Base-by-base conservation (phyloP, 805 yeast species). In the Teunomyces atbi region DNA sequence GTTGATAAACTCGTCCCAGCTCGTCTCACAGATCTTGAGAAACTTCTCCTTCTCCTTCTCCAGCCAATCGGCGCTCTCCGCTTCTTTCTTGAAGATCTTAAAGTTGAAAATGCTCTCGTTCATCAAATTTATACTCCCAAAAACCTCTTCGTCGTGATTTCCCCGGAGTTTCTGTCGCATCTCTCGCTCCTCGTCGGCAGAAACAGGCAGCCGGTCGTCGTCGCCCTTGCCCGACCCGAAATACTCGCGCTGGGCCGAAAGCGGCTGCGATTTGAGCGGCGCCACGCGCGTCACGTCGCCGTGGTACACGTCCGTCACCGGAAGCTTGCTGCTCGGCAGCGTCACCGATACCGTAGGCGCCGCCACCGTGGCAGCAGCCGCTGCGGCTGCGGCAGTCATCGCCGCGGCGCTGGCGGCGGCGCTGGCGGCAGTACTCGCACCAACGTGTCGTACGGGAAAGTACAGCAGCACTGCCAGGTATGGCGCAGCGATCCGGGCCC, bases 221-320 rank as follows among this genome's bases (percentile, higher is more conserved):
- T 57, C 56, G 13, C 15, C 41, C 33, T 16, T 42, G 13, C 16
- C 38, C 6, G 43, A 43, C 28, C 54, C 63, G 48, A 76, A 76
- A 44, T 59, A 65, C 42, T 68, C 74, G 18, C 67, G 58, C 54
- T 77, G 80, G 0, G 82, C 76, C 34, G 77, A 69, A 7, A 77
- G 60, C 4, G 83, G 82, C 54, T 78, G 83, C 12, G 81, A 74
- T 20, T 63, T 62, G 34, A 75, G 54, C 8, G 82, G 83, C 0
- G 82, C 82, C 16, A 64, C 68, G 47, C 71, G 68, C 13, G 73
- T 61, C 35, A 65, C 64, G 48, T 75, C 78, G 2, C 76, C 77
- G 45, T 67, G 69, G 52, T 74, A 78, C 2, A 78, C 79, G 54
- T 78, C 83, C 4, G 78, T 69, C 1, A 76, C 80, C 38, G 69